Base-by-base conservation (phyloP, 202 grass and related monocot species). In the Saccharum hybrid region DNA sequence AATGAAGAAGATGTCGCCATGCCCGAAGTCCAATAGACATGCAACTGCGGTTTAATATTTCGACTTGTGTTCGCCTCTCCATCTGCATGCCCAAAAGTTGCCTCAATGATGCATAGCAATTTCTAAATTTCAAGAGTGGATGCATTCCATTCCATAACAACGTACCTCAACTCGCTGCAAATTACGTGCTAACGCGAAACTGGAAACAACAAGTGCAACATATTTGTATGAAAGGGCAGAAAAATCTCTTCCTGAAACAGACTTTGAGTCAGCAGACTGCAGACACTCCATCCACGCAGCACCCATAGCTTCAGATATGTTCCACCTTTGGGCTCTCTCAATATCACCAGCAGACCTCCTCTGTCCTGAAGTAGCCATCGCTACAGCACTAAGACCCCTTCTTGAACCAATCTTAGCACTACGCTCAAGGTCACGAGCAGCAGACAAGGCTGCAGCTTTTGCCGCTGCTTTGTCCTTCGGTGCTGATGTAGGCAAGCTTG, bases 311-410 rank as follows among this genome's bases (percentile, higher is more conserved):
- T 99, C 96, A 78, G 89, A 89, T 68, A 89, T 86, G 83, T 99
- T 99, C 96, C 96, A 99, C 92, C 96, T 94, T 86, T 87, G 93
- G 57, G 89, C 91, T 73, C 96, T 88, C 56, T 96, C 93, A 62
- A 88, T 85, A 91, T 99, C 96, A 80, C 87, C 78, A 52, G 45
- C 81, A 82, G 89, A 94, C 81, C 96, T 94, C 84, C 96, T 94
- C 86, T 99, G 89, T 69, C 86, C 96, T 77, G 96, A 99, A 80
- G 96, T 99, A 78, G 96, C 96, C 96, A 99, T 99, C 81, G 96
- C 96, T 71, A 99, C 96, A 61, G 96, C 96, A 87, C 96, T 96
- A 90, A 99, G 93, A 73, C 96, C 96, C 84, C 93, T 90, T 72
- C 91, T 84, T 72, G 96, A 96, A 83, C 96, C 96, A 69, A 99